phyloP scores from a whole-genome alignment of 163 green algal species.

The Chloroidium sp. region DNA sequence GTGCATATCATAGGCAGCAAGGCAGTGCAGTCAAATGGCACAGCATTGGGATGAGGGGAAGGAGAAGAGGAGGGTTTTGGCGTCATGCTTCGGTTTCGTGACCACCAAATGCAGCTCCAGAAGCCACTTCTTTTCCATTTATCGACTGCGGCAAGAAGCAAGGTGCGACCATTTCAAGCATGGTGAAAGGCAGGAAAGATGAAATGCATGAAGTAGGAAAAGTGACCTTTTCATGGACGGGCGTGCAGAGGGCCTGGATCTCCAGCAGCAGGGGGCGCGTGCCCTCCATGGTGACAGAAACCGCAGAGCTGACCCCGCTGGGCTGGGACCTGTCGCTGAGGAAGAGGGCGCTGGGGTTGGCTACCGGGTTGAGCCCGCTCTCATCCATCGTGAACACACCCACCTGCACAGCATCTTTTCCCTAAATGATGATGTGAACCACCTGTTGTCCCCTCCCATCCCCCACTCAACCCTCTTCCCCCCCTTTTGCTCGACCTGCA shows the following conservation, averaged over 20 bases:
- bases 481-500: background rate
- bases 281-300: conserved; percentile 61
- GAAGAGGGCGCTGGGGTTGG: conserved; percentile 55
- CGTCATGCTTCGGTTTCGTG: too few relatives aligned
- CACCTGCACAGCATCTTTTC: conserved; percentile 17
- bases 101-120: too few relatives aligned
- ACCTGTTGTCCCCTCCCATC: too few relatives aligned
- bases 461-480: too few relatives aligned
- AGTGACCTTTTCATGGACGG: conserved; percentile 13
- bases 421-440: background rate
- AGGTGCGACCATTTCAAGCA: background rate
- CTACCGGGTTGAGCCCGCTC: conserved; percentile 49
- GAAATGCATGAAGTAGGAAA: too few relatives aligned
- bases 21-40: too few relatives aligned
- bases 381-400: conserved; percentile 72
- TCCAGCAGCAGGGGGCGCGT: conserved; percentile 64
- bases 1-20: too few relatives aligned
- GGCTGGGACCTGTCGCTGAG: conserved; percentile 29
- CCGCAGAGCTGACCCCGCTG: conserved; percentile 27
- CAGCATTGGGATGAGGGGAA: too few relatives aligned
- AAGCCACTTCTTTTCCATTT: too few relatives aligned
- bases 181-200: background rate
- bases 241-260: conserved; percentile 57
- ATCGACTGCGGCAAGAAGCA: conserved; percentile 4
- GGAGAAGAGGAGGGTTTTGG: too few relatives aligned